Evolutionary conservation across 495 filamentous ascomycete genomes (phyloP), one percentile per base, ranked within the genome.

Genomic region (Clohesyomyces aquaticus): DNA sequence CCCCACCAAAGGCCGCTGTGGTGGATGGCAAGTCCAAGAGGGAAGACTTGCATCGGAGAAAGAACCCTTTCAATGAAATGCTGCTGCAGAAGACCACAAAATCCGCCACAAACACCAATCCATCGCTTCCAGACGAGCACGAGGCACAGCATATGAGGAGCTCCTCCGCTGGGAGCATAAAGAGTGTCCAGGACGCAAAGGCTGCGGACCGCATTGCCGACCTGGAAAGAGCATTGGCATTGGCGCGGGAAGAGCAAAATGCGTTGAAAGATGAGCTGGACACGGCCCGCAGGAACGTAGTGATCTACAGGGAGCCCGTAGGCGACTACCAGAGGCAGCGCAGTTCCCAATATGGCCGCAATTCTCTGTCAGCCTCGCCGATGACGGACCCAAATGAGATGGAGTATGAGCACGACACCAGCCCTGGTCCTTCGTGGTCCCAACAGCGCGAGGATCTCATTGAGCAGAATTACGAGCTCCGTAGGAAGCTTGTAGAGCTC

Each of bases 21-120:
- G 61, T 55, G 16, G 16, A 56, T 18, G 48, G 26, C 10, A 67
- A 67, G 47, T 23, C 49, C 1, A 71, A 64, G 48, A 71, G 67
- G 29, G 68, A 71, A 1, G 68, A 71, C 22, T 3, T 67, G 25
- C 64, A 67, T 4, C 68, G 68, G 0, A 63, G 59, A 18, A 64
- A 63, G 53, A 61, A 67, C 45, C 50, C 63, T n/a, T 63, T 64
- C 27, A 54, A 59, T 55, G 68, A 71, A 32, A 66, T 63, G 62
- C 58, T 66, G 18, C 29, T 41, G 3, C 59, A 64, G 8, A 55
- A 49, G 45, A 29, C 63, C 14, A 26, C 22, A 3, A 67, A 53
- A 21, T 59, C 56, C 0, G 38, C 35, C 14, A 53, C 29, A 25
- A 60, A 42, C 22, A 59, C 48, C 41, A 49, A 23, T n/a, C 26